phyloP scores from a whole-genome alignment of 352 stramenopile species.

The Phytopythium chamaehyphon region DNA sequence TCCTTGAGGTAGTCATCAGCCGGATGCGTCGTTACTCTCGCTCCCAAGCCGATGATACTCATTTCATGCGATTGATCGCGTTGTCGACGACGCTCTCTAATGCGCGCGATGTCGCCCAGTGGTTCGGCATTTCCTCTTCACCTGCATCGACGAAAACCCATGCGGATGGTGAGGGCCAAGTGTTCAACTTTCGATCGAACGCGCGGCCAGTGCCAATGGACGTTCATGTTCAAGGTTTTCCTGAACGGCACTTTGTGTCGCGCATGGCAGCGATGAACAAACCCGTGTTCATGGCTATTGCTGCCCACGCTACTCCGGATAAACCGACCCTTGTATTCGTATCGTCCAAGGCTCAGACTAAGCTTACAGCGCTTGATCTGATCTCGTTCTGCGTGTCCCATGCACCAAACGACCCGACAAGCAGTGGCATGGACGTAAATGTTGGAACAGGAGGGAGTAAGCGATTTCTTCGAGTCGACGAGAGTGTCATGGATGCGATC shows the following conservation, averaged over 20 bases:
- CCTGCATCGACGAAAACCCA: constrained; percentile 13
- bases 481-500: constrained; percentile 87
- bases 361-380: constrained; percentile 96
- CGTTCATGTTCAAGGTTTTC: constrained; percentile 96
- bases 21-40: constrained; percentile 73
- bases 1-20: constrained; percentile 90
- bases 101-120: constrained; percentile 93
- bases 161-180: constrained; percentile 28
- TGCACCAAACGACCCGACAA: constrained; percentile 45
- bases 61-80: constrained; percentile 89
- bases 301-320: constrained; percentile 86
- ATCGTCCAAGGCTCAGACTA: constrained; percentile 96
- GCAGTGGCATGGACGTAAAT: neutral
- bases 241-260: constrained; percentile 95
- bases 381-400: constrained; percentile 90
- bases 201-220: constrained; percentile 97
- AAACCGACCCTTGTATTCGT: constrained; percentile 98
- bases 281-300: constrained; percentile 97
- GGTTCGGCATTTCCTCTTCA: constrained; percentile 89
- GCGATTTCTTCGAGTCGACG: constrained; percentile 92
- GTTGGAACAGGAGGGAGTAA: constrained; percentile 84
- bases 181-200: constrained; percentile 95
- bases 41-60: constrained; percentile 49
- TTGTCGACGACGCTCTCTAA: constrained; percentile 97
- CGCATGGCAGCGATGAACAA: constrained; percentile 99